Percentiles rank a stretch among this genome's conserved stretches.
phyloP scores from a whole-genome alignment of 177 flowering plant genomes.

The Vitis hybrid region DNA sequence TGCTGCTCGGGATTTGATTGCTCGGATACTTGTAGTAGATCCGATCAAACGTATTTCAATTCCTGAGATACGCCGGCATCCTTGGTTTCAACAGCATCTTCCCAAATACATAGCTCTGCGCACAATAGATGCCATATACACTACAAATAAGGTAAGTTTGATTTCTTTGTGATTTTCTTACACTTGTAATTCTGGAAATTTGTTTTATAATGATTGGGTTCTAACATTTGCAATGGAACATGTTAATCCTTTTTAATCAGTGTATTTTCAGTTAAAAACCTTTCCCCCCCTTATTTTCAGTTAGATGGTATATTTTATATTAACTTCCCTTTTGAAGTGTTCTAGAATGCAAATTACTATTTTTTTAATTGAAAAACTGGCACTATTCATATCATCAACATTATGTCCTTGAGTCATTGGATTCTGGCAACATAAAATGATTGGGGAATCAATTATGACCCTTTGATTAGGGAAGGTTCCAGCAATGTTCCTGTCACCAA shows the following conservation, averaged over 20 bases:
- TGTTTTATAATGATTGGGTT: not conserved
- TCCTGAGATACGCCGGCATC: constrained; percentile 25
- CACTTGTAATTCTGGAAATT: not conserved
- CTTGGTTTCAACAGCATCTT: constrained; percentile 24
- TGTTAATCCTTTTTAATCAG: not conserved
- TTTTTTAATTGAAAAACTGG: too few relatives aligned
- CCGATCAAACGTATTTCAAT: constrained; percentile 21
- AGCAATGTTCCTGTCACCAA: too few relatives aligned
- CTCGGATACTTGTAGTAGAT: constrained; percentile 22
- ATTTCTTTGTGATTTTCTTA: not conserved
- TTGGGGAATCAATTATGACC: too few relatives aligned
- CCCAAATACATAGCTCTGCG: constrained; percentile 18
- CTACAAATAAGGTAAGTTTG: constrained; percentile 11
- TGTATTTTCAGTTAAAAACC: not conserved
- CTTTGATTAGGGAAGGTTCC: too few relatives aligned
- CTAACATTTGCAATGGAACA: not conserved
- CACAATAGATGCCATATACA: constrained; percentile 1
- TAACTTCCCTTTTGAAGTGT: not conserved
- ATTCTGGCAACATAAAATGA: too few relatives aligned
- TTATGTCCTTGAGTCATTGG: too few relatives aligned
- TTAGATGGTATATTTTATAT: not conserved
- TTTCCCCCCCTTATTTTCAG: not conserved
- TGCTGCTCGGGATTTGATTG: constrained; percentile 23
- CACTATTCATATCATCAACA: too few relatives aligned
- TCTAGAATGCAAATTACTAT: not conserved